A percentile compares a stretch with the other conserved stretches of the same genome.
phyloP scores from a whole-genome alignment of 805 yeast species.

The Barnettozyma pratensis region DNA sequence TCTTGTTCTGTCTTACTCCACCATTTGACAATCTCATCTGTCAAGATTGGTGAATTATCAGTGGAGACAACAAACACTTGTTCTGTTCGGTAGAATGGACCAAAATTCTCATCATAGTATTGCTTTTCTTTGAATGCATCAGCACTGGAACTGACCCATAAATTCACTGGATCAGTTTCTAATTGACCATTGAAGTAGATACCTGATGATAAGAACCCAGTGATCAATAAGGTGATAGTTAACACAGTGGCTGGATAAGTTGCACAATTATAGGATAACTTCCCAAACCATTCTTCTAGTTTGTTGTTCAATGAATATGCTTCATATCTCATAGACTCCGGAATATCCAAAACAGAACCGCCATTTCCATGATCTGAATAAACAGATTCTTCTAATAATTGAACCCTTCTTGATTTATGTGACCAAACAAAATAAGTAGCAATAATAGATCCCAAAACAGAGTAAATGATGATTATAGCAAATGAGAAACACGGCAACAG shows the following conservation, averaged over 20 bases:
- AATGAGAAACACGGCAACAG: constrained; percentile 71
- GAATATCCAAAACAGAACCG: constrained; percentile 6
- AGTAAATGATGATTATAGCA: constrained; percentile 48
- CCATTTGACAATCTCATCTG: constrained; percentile 73
- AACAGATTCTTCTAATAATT: constrained; percentile 39
- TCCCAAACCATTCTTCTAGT: constrained; percentile 43
- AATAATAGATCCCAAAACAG: constrained; percentile 23
- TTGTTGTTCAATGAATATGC: constrained; percentile 45
- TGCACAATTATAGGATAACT: constrained; percentile 56
- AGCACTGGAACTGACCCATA: constrained; percentile 86
- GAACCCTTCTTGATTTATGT: constrained; percentile 21
- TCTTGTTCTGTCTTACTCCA: constrained; percentile 78
- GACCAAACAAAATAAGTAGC: constrained; percentile 21
- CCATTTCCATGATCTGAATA: constrained; percentile 25
- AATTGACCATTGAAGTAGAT: constrained; percentile 45
- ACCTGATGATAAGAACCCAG: constrained; percentile 47
- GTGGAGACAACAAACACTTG: constrained; percentile 68
- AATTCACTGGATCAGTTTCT: constrained; percentile 73
- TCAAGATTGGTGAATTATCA: constrained; percentile 64
- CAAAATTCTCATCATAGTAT: constrained; percentile 75
- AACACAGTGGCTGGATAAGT: constrained; percentile 50
- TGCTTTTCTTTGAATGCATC: constrained; percentile 62
- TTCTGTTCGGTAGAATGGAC: constrained; percentile 87
- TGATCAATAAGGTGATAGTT: constrained; percentile 33
- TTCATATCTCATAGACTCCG: constrained; percentile 21